Evolutionary conservation across 768 basidiomycete species (phyloP), one percentile per base, ranked within the genome.

Genomic region (Cystofilobasidium macerans): DNA sequence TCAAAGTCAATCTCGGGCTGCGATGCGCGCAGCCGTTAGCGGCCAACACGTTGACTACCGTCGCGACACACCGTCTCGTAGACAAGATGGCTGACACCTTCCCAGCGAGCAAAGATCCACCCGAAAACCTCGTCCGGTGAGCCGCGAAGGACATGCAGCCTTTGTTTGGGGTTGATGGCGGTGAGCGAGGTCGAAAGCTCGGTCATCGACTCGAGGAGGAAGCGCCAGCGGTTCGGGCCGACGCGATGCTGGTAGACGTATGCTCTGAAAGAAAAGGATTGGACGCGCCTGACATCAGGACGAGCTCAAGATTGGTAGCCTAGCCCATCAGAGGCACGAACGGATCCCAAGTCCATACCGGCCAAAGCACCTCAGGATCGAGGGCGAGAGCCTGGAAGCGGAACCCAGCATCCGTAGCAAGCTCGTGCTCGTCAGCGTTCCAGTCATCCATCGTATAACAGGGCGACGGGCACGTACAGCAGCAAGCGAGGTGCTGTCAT

Each of bases 31-130:
- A n/a, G n/a, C n/a, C n/a, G n/a, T n/a, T n/a, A n/a, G n/a, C n/a
- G n/a, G n/a, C n/a, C n/a, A n/a, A n/a, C n/a, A n/a, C n/a, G n/a
- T n/a, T n/a, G n/a, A n/a, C n/a, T n/a, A 43, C 38, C 43, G 48
- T 38, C 14, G 28, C 59, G 53, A 70, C 69, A 63, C 58, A 35
- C 63, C n/a, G 60, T 68, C 66, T 59, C 53, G 53, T 35, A 70
- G 4, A 73, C 72, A 24, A 78, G 54, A 70, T 78, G 76, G 8
- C 77, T 77, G 22, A 78, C 74, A 20, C 74, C 62, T 40, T 65
- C 74, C 77, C 77, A 78, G 22, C 72, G 69, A 43, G 72, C 69
- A 66, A 71, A 75, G 16, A 77, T 45, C 32, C 71, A 62, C 7
- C 72, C 72, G 36, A 77, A 64, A 1, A 77, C 71, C 43, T 71